phyloP scores from a whole-genome alignment of 257 asterid genomes.

The Galeopsis tetrahit region DNA sequence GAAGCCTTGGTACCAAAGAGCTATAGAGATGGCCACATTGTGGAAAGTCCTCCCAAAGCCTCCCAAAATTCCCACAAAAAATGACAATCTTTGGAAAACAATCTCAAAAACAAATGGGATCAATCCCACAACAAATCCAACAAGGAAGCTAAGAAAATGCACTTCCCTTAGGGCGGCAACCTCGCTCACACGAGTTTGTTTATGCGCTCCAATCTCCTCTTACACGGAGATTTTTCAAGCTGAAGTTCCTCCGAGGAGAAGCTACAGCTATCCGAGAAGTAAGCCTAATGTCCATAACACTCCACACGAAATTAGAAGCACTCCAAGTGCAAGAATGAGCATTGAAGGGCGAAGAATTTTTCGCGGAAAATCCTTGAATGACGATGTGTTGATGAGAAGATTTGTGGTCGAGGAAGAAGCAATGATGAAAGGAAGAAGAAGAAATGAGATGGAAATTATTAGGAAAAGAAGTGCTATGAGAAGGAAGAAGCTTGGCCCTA shows the following conservation, averaged over 20 bases:
- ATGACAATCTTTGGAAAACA: conserved; percentile 54
- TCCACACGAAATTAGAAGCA: conserved; percentile 49
- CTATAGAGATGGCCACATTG: conserved; percentile 69
- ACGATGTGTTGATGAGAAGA: conserved; percentile 85
- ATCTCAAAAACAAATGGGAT: conserved; percentile 50
- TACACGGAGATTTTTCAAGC: conserved; percentile 75
- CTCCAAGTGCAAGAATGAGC: conserved; percentile 72
- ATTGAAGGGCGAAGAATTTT: conserved; percentile 74
- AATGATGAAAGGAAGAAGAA: conserved; percentile 76
- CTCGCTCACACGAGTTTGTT: conserved; percentile 76
- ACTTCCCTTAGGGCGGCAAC: conserved; percentile 74
- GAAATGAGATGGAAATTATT: conserved; percentile 83
- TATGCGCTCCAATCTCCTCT: conserved; percentile 85
- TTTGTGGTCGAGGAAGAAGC: conserved; percentile 89
- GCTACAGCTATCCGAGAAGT: conserved; percentile 73
- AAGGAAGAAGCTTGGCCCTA: conserved; percentile 78
- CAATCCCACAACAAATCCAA: conserved; percentile 34
- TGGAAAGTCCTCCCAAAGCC: conserved; percentile 67
- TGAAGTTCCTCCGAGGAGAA: conserved; percentile 74
- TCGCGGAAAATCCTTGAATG: conserved; percentile 78
- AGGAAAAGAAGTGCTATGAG: conserved; percentile 68
- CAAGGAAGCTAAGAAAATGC: conserved; percentile 70
- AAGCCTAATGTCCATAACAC: conserved; percentile 36
- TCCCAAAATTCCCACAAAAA: conserved; percentile 48
- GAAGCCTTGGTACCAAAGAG: conserved; percentile 95